Evolutionary conservation across 129 eudicot species (phyloP), one percentile per base, ranked within the genome.

Genomic region (Centrapalus pauciflorus): DNA sequence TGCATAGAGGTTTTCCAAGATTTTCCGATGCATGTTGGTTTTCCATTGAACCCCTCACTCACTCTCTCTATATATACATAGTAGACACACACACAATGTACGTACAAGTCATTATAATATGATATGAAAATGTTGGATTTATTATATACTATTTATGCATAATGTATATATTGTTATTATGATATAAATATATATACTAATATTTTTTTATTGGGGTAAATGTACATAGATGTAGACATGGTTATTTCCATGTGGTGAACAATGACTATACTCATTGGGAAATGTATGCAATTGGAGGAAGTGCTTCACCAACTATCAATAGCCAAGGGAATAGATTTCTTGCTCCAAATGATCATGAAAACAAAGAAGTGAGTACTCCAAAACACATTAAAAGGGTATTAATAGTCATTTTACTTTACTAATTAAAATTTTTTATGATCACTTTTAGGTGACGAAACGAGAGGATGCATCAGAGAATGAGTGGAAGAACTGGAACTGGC

Each of bases 211-310:
- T 19, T 58, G 11, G 27, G 11, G 27, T 61, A 21, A 51, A 13
- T 41, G 4, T 64, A 62, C n/a, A n/a, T 81, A 86, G 96, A 66
- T 88, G 96, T 70, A 80, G 96, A 20, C 89, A 67, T 80, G 96
- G 96, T 23, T 88, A 88, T 66, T 88, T 88, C 29, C 96, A 88
- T 72, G 96, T 88, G 72, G 96, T 88, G 68, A 88, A 88, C 45
- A 88, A 88, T 78, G 92, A 85, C 87, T 88, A 88, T 45, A 85
- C 96, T 11, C 89, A 88, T 35, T 88, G 96, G 96, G 87, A 84
- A 54, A 88, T 85, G 96, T 88, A 88, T 70, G 96, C 96, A 43
- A 85, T 88, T 66, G 96, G 96, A 32, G 96, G 92, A 25, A 88
- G 96, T 76, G 96, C 96, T 43, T 74, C 82, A 13, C 96, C 96